Conservation (phyloP, 768 basidiomycete species). For the Chiua virens region DNA sequence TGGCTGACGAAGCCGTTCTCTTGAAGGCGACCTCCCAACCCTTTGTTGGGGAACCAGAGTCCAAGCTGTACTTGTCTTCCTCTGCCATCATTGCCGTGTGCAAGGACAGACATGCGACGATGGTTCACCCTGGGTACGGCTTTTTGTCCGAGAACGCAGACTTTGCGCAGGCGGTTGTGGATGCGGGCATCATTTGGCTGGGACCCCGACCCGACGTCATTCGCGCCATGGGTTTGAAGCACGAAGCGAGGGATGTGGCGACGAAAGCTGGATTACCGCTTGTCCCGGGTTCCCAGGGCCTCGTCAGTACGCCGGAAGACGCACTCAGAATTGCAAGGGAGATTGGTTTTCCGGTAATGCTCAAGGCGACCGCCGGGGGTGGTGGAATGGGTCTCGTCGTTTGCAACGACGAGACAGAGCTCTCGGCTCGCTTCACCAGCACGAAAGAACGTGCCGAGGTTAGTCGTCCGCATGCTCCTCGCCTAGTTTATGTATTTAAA, state of each 20-base stretch:
- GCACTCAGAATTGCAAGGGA: constrained; percentile 39
- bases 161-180: constrained; percentile 47
- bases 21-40: constrained; percentile 23
- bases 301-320: constrained; percentile 42
- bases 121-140: constrained; percentile 65
- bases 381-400: constrained; percentile 68
- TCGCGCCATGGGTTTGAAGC: constrained; percentile 59
- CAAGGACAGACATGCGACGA: constrained; percentile 40
- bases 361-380: constrained; percentile 69
- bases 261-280: constrained; percentile 48
- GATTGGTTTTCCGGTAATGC: constrained; percentile 60
- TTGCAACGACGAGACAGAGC: constrained; percentile 42
- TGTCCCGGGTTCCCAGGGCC: constrained; percentile 55
- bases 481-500: not conserved
- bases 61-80: constrained; percentile 42
- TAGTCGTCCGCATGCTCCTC: constrained; percentile 4
- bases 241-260: constrained; percentile 51
- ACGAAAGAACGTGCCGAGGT: constrained; percentile 49
- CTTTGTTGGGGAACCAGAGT: constrained; percentile 29
- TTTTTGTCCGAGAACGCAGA: constrained; percentile 64
- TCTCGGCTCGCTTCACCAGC: constrained; percentile 35
- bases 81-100: constrained; percentile 44
- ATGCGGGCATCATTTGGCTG: constrained; percentile 55
- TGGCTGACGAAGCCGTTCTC: constrained; percentile 51
- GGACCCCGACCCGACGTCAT: constrained; percentile 56